These are phyloP conservation scores for Castanopsis chinensis DNA, from an alignment of 306 rosid genomes.

Conservation along the genomic window DNA sequence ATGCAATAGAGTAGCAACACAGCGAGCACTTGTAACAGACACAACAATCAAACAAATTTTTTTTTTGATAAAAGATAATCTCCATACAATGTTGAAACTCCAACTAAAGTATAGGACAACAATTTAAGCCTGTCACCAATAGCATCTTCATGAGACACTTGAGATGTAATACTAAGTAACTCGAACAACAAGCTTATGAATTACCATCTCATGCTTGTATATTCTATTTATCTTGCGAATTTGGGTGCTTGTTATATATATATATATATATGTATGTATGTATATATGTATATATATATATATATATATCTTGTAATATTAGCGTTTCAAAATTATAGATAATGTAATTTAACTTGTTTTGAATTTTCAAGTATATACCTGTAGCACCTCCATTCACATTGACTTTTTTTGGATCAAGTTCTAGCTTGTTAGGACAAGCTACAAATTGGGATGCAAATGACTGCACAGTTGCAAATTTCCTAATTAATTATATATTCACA, in stretches of 20 bases:
- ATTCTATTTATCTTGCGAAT: not conserved
- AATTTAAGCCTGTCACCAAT: too few species aligned
- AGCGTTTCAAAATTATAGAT: not conserved
- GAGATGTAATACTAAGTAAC: not conserved
- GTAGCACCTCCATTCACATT: conserved; percentile 98
- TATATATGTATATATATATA: too few species aligned
- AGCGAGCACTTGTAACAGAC: conserved; percentile 56
- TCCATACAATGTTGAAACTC: not conserved
- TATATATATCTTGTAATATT: not conserved
- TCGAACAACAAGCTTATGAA: not conserved
- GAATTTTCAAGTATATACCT: conserved; percentile 38
- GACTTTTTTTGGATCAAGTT: conserved; percentile 83
- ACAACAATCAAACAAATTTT: not conserved
- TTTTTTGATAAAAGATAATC: not conserved
- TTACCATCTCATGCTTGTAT: not conserved
- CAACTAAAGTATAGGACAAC: not conserved
- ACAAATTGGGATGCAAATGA: conserved; percentile 92
- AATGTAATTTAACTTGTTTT: not conserved
- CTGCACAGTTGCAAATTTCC: conserved; percentile 32
- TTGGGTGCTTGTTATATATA: not conserved
- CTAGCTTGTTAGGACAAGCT: conserved; percentile 84
- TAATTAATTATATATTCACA: conserved; percentile 9
- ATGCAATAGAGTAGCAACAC: conserved; percentile 74
- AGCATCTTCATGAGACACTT: not conserved
- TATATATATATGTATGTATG: too few species aligned